Evolutionary conservation across 2,329 filamentous ascomycete species (phyloP).

Genomic region (Sporothrix pseudoabietina): DNA sequence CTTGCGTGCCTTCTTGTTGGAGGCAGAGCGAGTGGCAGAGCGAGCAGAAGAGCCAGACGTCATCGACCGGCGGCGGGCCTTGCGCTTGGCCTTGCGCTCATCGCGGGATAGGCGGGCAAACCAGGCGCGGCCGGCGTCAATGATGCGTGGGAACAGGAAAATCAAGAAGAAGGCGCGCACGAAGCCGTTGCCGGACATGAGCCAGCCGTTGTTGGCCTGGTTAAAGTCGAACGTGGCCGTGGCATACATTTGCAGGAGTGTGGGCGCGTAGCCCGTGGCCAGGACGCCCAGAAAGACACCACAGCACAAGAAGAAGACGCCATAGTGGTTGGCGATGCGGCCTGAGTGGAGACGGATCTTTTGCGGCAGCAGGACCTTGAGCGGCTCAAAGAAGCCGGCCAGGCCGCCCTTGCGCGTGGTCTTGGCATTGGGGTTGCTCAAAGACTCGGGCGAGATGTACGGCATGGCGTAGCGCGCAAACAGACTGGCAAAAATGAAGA

Average conservation of each 20-base stretch:
- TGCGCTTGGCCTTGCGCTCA: constrained; percentile 12
- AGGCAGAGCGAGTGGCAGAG: neutral
- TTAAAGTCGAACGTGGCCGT: constrained; percentile 58
- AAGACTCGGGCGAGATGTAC: constrained; percentile 52
- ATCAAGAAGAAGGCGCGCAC: constrained; percentile 59
- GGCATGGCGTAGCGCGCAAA: constrained; percentile 50
- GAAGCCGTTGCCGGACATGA: constrained; percentile 59
- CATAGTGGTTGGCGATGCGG: constrained; percentile 56
- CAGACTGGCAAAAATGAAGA: constrained; percentile 53
- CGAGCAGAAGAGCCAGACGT: neutral
- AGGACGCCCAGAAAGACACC: constrained; percentile 70
- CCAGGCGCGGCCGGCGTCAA: constrained; percentile 43
- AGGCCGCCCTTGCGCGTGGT: constrained; percentile 43
- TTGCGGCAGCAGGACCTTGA: constrained; percentile 63
- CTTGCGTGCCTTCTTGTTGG: neutral
- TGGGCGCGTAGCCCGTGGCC: constrained; percentile 67
- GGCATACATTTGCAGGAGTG: constrained; percentile 62
- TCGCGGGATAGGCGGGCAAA: constrained; percentile 29
- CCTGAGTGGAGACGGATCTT: constrained; percentile 56
- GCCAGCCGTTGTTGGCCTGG: constrained; percentile 58
- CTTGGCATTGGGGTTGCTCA: constrained; percentile 40
- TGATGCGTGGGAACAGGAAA: constrained; percentile 56
- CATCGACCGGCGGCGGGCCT: neutral
- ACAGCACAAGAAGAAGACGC: constrained; percentile 63
- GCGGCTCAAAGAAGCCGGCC: constrained; percentile 62